Conservation (phyloP, 257 asterid species). For the Fraxinus anomala region DNA sequence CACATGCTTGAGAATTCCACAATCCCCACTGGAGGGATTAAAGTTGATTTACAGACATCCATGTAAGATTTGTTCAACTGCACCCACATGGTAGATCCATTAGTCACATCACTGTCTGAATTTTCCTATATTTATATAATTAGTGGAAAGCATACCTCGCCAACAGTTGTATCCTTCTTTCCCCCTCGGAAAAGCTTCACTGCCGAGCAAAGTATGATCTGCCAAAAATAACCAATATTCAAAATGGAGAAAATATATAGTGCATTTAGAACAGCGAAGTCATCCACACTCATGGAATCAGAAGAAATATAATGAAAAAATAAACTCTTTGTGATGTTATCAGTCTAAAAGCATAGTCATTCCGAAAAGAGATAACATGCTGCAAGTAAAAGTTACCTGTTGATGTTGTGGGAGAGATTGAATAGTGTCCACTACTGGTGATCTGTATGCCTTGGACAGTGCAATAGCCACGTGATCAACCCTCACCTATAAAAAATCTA, state of each 20-base stretch:
- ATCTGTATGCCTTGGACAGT: constrained; percentile 72
- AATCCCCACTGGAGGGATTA: constrained; percentile 75
- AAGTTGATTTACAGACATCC: constrained; percentile 79
- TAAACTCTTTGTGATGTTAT: neutral
- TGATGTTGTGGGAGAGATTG: constrained; percentile 97
- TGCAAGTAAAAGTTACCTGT: constrained; percentile 57
- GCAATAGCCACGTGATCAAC: constrained; percentile 91
- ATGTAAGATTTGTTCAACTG: constrained; percentile 76
- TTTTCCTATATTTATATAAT: neutral
- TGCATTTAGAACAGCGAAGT: neutral
- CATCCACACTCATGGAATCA: neutral
- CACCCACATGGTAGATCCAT: constrained; percentile 22
- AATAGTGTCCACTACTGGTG: constrained; percentile 81
- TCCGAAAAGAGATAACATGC: neutral
- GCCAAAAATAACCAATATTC: constrained; percentile 21
- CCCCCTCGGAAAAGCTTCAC: constrained; percentile 83
- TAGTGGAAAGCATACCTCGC: constrained; percentile 62
- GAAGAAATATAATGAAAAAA: neutral
- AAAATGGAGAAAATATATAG: neutral
- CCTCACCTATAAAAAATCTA: constrained; percentile 60
- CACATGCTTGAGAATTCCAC: constrained; percentile 88
- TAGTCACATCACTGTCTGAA: neutral
- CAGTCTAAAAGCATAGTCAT: neutral
- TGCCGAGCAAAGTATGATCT: constrained; percentile 94
- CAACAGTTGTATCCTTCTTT: constrained; percentile 82